Conservation (phyloP, 129 eudicot genomes). For the Artemisia annua region DNA sequence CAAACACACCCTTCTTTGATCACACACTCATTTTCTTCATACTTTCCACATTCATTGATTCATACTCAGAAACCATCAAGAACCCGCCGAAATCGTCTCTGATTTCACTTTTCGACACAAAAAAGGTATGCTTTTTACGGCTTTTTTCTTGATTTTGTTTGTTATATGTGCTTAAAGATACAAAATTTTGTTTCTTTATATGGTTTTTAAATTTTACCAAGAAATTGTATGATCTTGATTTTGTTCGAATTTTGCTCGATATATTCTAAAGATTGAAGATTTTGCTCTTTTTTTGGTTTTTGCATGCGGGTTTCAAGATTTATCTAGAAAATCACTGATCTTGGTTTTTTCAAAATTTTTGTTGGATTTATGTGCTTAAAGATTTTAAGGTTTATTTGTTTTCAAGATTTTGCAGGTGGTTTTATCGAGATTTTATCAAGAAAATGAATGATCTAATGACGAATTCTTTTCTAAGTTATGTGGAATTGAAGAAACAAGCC, state of each 20-base stretch:
- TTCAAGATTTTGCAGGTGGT: background rate
- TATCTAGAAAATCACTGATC: too few relatives aligned
- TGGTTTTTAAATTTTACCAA: background rate
- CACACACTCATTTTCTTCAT: background rate
- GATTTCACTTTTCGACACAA: constrained; percentile 31
- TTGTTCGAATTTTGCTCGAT: background rate
- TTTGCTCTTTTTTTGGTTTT: background rate
- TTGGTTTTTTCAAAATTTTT: too few relatives aligned
- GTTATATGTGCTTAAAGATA: background rate
- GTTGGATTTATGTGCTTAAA: too few relatives aligned
- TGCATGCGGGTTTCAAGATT: background rate
- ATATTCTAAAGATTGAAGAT: too few relatives aligned
- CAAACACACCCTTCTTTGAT: background rate
- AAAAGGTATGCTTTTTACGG: constrained; percentile 17
- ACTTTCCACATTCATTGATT: constrained; percentile 1
- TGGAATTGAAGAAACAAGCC: constrained; percentile 89
- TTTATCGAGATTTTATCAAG: constrained; percentile 5
- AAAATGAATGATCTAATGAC: constrained; percentile 96
- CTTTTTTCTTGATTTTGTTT: background rate
- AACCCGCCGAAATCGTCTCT: constrained; percentile 33
- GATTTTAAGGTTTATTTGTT: background rate
- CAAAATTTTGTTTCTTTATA: background rate
- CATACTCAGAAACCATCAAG: constrained; percentile 14
- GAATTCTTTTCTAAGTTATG: constrained; percentile 77
- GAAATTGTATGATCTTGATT: background rate